A percentile compares a stretch with the other conserved stretches of the same genome.
phyloP scores from a whole-genome alignment of 1,284 basidiomycete species.

The Gymnopus androsaceus region DNA sequence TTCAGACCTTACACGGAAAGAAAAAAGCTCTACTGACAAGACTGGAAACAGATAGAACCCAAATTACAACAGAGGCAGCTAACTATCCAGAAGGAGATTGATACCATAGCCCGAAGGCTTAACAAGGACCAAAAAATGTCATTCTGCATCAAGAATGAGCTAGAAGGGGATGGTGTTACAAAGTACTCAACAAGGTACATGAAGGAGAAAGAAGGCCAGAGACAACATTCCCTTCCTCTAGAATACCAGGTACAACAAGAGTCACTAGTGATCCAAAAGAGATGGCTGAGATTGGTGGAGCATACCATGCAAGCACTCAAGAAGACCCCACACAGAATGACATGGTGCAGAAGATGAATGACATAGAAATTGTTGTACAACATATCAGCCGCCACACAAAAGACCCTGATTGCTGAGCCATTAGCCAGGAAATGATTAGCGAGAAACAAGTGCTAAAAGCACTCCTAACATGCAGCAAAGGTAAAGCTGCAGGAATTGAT shows the following conservation, averaged over 20 bases:
- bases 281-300: neutral
- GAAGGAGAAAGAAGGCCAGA: neutral
- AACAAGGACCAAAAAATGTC: neutral
- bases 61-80: neutral
- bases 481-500: constrained; percentile 3
- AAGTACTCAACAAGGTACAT: neutral
- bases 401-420: constrained; percentile 9
- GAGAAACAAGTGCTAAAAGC: neutral
- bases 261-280: neutral
- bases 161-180: neutral
- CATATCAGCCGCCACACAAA: neutral
- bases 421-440: constrained; percentile 16
- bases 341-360: neutral
- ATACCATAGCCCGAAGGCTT: neutral
- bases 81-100: constrained; percentile 9
- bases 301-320: constrained; percentile 2
- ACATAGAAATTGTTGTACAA: neutral
- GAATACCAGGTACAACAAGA: neutral
- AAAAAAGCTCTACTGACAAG: neutral
- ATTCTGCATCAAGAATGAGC: neutral
- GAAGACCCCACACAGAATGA: neutral
- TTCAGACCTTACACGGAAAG: neutral
- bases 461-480: neutral
- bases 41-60: neutral
- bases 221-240: neutral